phyloP scores from a whole-genome alignment of 2,329 filamentous ascomycete genomes.

The Stagonosporopsis rhizophila region DNA sequence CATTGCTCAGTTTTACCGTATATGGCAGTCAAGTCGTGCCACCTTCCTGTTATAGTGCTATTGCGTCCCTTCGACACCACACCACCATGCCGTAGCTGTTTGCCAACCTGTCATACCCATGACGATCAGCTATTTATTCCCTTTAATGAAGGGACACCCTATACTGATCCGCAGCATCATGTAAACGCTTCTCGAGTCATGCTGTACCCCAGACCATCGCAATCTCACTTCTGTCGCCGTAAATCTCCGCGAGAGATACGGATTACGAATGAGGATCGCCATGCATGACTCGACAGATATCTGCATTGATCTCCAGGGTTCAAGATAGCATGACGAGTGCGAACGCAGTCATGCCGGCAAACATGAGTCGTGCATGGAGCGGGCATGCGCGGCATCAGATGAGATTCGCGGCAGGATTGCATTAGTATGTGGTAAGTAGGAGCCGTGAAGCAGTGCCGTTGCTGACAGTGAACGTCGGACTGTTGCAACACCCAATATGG shows the following conservation, averaged over 20 bases:
- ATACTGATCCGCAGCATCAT: background rate
- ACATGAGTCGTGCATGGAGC: background rate
- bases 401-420: background rate
- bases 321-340: background rate
- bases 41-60: too few species aligned
- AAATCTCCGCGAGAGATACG: background rate
- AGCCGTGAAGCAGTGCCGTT: background rate
- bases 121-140: background rate
- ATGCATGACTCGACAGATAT: background rate
- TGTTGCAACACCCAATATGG: background rate
- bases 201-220: background rate
- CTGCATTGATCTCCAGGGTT: constrained; percentile 4
- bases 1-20: background rate
- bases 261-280: constrained; percentile 1
- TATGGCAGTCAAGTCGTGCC: background rate
- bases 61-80: background rate
- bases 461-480: background rate
- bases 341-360: background rate
- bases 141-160: background rate
- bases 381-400: background rate
- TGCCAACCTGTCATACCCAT: background rate
- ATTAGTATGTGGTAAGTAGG: background rate
- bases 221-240: background rate
- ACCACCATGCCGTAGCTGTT: too few species aligned
- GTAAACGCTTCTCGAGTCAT: background rate